Percentiles rank a stretch among this genome's conserved stretches.
Evolutionary conservation across 2,329 filamentous ascomycete genomes (phyloP).

Genomic region (Penicillium vulpinum): DNA sequence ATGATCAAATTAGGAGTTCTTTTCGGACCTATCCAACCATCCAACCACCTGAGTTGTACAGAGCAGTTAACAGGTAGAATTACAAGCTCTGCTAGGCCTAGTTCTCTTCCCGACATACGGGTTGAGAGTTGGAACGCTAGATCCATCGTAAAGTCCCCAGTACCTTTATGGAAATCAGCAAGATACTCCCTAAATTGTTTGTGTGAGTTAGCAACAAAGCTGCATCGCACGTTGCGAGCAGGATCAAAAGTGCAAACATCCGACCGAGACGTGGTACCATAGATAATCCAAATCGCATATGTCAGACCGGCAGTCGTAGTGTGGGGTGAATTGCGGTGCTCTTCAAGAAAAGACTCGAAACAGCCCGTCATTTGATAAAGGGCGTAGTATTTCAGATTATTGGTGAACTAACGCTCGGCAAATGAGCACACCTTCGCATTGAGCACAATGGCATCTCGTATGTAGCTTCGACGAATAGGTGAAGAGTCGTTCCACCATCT

Average conservation of each 20-base stretch:
- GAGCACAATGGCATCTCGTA: not conserved
- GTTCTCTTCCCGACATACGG: too few relatives aligned
- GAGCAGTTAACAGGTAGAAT: too few relatives aligned
- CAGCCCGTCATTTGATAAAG: not conserved
- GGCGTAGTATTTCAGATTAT: not conserved
- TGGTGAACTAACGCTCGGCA: not conserved
- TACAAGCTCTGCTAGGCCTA: too few relatives aligned
- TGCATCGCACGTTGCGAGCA: not conserved
- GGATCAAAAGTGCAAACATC: not conserved
- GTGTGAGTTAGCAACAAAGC: not conserved
- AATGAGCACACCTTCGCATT: constrained; percentile 2
- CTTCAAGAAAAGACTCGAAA: not conserved
- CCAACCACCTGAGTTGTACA: too few relatives aligned
- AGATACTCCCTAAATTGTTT: not conserved
- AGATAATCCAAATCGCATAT: not conserved
- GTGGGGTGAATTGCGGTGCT: not conserved
- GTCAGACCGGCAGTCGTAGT: not conserved
- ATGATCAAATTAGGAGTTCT: too few relatives aligned
- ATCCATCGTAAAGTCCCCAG: not conserved
- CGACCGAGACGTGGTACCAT: not conserved
- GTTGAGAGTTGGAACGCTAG: not conserved
- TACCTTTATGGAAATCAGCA: not conserved
- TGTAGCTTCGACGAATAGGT: not conserved
- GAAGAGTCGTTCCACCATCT: not conserved
- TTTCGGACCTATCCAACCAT: too few relatives aligned